Percentiles rank a stretch among this genome's conserved stretches.
Conservation (phyloP, 208 protist genomes). For the Wallacemonas rigidus region DNA sequence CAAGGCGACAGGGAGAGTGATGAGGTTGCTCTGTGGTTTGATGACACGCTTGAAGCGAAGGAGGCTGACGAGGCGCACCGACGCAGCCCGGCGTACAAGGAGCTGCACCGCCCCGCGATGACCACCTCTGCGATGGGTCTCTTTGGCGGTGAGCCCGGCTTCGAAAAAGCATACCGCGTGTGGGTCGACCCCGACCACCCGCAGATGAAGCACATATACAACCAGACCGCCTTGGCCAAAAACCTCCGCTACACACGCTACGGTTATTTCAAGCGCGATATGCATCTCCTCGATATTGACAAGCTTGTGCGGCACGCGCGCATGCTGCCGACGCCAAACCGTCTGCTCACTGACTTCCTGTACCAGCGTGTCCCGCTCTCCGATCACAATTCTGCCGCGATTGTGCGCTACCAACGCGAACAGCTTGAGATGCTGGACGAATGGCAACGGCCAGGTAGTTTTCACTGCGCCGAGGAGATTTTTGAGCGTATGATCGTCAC, state of each 20-base stretch:
- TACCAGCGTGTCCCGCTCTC: constrained; percentile 86
- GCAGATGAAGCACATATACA: constrained; percentile 91
- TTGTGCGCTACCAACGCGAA: constrained; percentile 80
- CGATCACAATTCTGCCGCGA: constrained; percentile 79
- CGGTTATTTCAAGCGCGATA: constrained; percentile 91
- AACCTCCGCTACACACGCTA: constrained; percentile 92
- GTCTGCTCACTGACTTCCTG: constrained; percentile 89
- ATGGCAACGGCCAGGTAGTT: constrained; percentile 51
- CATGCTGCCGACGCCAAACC: constrained; percentile 83
- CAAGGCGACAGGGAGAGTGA: background rate
- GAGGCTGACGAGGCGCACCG: constrained; percentile 54
- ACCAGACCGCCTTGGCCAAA: constrained; percentile 78
- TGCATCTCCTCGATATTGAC: constrained; percentile 90
- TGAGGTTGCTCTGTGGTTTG: constrained; percentile 62
- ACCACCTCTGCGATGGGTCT: constrained; percentile 85
- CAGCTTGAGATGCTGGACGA: constrained; percentile 79
- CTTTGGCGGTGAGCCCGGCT: constrained; percentile 90
- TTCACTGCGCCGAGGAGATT: constrained; percentile 79
- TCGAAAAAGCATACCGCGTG: constrained; percentile 89
- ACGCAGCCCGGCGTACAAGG: constrained; percentile 71
- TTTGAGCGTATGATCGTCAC: constrained; percentile 91
- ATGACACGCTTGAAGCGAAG: constrained; percentile 54
- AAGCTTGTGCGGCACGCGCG: constrained; percentile 91
- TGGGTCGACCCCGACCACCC: constrained; percentile 91
- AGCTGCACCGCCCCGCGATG: constrained; percentile 84